These are phyloP conservation scores for Euryodendron excelsum DNA, from an alignment of 148 eudicot species.

Conservation along the genomic window DNA sequence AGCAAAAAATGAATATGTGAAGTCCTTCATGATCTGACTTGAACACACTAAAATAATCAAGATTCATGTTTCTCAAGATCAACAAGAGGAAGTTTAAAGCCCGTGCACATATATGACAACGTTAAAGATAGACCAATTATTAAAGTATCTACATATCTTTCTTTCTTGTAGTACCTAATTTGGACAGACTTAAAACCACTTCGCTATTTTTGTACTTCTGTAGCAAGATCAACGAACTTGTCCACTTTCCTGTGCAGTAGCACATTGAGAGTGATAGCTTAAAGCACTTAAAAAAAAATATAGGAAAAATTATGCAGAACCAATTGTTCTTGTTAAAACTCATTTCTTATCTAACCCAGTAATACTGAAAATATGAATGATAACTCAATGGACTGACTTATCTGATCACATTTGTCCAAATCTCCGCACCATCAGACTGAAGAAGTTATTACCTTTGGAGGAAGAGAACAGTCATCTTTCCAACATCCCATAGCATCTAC, in stretches of 20 bases:
- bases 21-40: no score
- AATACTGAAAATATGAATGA: background rate
- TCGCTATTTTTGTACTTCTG: no score
- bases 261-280: background rate
- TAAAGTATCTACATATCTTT: no score
- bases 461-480: constrained; percentile 75
- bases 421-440: background rate
- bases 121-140: no score
- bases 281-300: background rate
- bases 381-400: no score
- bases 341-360: background rate
- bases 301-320: background rate
- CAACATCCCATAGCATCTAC: constrained; percentile 88
- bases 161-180: no score
- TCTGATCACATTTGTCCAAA: background rate
- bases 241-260: background rate
- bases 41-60: no score
- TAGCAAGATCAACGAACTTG: background rate
- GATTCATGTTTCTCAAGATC: no score
- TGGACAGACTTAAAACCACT: no score
- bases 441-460: constrained; percentile 57
- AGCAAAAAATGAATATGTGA: no score
- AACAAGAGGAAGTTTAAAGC: no score
- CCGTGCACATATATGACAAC: no score
- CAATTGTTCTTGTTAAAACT: background rate